These are phyloP conservation scores for Candida saitoana DNA, from an alignment of 805 yeast species.

Conservation along the genomic window DNA sequence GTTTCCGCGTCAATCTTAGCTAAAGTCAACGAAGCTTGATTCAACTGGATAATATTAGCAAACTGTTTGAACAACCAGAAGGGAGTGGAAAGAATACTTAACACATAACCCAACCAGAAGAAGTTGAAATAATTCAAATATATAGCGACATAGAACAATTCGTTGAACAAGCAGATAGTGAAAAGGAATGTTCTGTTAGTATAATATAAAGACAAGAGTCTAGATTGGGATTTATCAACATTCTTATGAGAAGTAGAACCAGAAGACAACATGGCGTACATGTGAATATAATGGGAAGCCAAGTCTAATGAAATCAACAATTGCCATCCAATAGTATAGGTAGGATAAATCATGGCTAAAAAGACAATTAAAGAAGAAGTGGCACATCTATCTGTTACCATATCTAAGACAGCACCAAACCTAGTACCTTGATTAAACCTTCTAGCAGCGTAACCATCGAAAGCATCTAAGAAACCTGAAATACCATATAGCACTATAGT, in stretches of 20 bases:
- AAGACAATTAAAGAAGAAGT: slow-evolving; percentile 90
- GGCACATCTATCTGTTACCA: slow-evolving; percentile 98
- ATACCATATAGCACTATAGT: slow-evolving; percentile 77
- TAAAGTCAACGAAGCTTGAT: slow-evolving; percentile 75
- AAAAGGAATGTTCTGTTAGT: slow-evolving; percentile 80
- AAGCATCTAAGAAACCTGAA: slow-evolving; percentile 90
- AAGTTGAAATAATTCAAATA: slow-evolving; percentile 69
- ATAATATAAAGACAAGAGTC: slow-evolving; percentile 79
- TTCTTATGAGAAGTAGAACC: slow-evolving; percentile 84
- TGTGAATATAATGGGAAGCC: slow-evolving; percentile 96
- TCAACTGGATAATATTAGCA: slow-evolving; percentile 83
- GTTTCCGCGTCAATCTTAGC: slow-evolving; percentile 69
- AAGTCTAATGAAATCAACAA: slow-evolving; percentile 76
- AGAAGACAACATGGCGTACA: slow-evolving; percentile 84
- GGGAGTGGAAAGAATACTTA: slow-evolving; percentile 66
- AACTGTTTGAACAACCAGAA: slow-evolving; percentile 87
- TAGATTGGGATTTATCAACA: slow-evolving; percentile 65
- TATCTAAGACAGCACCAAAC: slow-evolving; percentile 95
- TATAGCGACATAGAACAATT: slow-evolving; percentile 84
- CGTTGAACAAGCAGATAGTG: slow-evolving; percentile 88
- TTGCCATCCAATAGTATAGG: slow-evolving; percentile 70
- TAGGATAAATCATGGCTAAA: slow-evolving; percentile 75
- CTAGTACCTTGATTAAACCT: slow-evolving; percentile 81
- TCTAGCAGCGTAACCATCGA: slow-evolving; percentile 95
- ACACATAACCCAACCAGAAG: slow-evolving; percentile 56